A percentile compares a stretch with the other conserved stretches of the same genome.
These are phyloP conservation scores for Aspergillus sp. DNA, from an alignment of 2,329 filamentous ascomycete genomes.

Conservation along the genomic window DNA sequence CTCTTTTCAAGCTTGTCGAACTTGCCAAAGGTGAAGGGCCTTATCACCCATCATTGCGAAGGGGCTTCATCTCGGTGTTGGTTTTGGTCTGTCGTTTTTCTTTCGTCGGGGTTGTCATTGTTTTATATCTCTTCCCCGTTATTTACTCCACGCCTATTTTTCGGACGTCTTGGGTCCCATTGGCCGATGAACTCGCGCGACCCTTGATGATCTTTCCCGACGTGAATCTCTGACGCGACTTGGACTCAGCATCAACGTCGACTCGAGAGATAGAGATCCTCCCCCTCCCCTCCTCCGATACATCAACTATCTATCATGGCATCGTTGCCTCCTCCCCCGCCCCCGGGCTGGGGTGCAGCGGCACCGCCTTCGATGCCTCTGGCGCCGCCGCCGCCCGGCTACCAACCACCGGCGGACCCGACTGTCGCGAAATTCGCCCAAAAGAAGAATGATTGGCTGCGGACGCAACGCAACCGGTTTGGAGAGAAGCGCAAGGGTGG, in stretches of 20 bases:
- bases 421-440: conserved; percentile 92
- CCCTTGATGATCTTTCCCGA: conserved; percentile 24
- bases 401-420: conserved; percentile 75
- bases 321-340: conserved; percentile 65
- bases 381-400: conserved; percentile 81
- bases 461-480: conserved; percentile 85
- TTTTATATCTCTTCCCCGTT: neutral
- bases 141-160: conserved; percentile 1
- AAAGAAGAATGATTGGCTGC: conserved; percentile 99
- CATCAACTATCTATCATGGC: conserved; percentile 47
- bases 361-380: conserved; percentile 53
- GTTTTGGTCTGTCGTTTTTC: conserved; percentile 14
- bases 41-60: conserved; percentile 30
- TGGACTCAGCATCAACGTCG: conserved; percentile 25
- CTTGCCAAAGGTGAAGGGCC: conserved; percentile 19
- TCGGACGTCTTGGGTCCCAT: conserved; percentile 1
- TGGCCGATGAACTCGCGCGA: conserved; percentile 17
- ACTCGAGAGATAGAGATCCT: conserved; percentile 21
- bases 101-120: conserved; percentile 10
- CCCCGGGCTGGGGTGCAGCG: conserved; percentile 62
- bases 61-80: conserved; percentile 25
- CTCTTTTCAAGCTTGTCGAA: conserved; percentile 33
- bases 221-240: conserved; percentile 35
- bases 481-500: conserved; percentile 96
- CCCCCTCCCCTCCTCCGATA: conserved; percentile 13